Evolutionary conservation across 1,284 basidiomycete species (phyloP), one percentile per base, ranked within the genome.

Genomic region (Cutaneotrichosporon daszewskae): DNA sequence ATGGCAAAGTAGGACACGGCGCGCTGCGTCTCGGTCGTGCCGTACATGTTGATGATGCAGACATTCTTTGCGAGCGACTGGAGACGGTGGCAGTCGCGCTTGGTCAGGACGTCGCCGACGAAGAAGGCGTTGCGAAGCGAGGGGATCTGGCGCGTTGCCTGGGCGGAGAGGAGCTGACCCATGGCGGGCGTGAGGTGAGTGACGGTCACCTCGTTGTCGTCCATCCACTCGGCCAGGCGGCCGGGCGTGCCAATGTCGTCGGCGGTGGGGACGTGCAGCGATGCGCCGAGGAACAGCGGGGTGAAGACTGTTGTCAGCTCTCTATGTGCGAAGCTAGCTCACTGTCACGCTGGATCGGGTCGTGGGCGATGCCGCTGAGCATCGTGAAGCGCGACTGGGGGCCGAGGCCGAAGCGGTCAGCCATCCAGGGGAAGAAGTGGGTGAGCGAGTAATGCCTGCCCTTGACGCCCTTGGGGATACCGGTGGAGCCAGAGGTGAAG

Each of bases 351-450:
- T 99, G 95, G 55, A 99, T 97, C 8, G 95, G 95, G 72, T 99
- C 95, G 65, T 99, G 95, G 10, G 95, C 95, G 49, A 99, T 99
- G 29, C 95, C 95, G 60, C 89, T 94, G 20, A 99, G 79, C 95
- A 99, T 98, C 1, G 95, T 98, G 64, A 96, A 99, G 69, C 83
- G 87, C 49, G 87, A 89, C 22, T 78, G 72, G 44, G 82, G 75
- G 31, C 77, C 75, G 33, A 99, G 74, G 3, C 79, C 82, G 68
- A 98, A 99, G 16, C 83, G 76, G 65, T 90, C 75, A 17, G 85
- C 85, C 95, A 99, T 98, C 95, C 95, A 99, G 3, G 94, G 94
- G 81, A 98, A 98, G 78, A 98, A 99, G 71, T 98, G 95, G 0
- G 95, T 99, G 55, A 99, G 75, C 56, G 86, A 90, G 72, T 87